phyloP scores from a whole-genome alignment of 306 rosid genomes.

The Abrus precatorius region DNA sequence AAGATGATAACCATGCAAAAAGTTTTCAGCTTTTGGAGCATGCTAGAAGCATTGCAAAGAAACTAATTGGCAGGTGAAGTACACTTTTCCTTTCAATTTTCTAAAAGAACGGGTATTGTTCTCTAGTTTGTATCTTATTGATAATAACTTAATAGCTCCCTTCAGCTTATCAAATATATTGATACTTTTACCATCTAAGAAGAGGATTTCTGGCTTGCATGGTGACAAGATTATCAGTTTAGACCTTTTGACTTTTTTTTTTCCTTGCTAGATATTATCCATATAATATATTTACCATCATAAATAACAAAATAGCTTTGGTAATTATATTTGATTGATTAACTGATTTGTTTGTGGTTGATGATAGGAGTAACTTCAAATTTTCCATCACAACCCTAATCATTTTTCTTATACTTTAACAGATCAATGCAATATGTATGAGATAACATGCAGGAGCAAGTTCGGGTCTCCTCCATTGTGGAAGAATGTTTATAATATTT shows the following conservation, averaged over 20 bases:
- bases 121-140: conserved; percentile 1
- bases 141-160: conserved; percentile 23
- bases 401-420: conserved; percentile 39
- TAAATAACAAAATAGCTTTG: conserved; percentile 13
- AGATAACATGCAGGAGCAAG: conserved; percentile 44
- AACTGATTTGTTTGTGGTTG: conserved; percentile 19
- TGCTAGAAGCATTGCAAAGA: conserved; percentile 72
- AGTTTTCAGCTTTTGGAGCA: conserved; percentile 58
- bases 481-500: conserved; percentile 41
- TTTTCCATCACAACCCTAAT: conserved; percentile 21
- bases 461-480: conserved; percentile 32
- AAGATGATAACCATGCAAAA: conserved; percentile 53
- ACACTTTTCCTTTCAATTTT: background rate
- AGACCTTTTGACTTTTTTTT: conserved; percentile 28
- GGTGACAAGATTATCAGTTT: background rate
- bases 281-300: background rate
- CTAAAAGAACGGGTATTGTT: background rate
- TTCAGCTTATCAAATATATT: background rate
- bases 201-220: background rate
- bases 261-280: conserved; percentile 21
- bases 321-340: conserved; percentile 10
- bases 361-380: conserved; percentile 2
- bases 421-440: conserved; percentile 45
- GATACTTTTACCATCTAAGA: background rate
- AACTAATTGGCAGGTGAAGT: conserved; percentile 57